These are phyloP conservation scores for Macrophomina tecta DNA, from an alignment of 2,329 filamentous ascomycete species.

Conservation along the genomic window DNA sequence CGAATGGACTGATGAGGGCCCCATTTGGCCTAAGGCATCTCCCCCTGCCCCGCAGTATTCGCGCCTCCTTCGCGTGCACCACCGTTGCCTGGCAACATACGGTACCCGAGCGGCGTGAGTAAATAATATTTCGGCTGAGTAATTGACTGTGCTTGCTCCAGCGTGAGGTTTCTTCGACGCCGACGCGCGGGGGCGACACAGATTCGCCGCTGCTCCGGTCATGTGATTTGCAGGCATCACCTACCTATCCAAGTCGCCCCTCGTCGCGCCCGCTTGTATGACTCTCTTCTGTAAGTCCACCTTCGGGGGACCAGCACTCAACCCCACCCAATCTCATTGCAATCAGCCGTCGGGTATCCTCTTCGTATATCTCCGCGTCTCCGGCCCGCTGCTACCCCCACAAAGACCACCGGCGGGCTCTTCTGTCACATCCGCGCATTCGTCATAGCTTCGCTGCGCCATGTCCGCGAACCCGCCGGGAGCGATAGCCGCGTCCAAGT, in stretches of 20 bases:
- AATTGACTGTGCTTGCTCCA: not conserved
- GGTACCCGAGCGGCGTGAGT: not conserved
- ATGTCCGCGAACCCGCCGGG: slow-evolving; percentile 55
- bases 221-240: slow-evolving; percentile 2
- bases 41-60: not conserved
- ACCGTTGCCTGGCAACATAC: not conserved
- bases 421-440: slow-evolving; percentile 6
- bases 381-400: slow-evolving; percentile 9
- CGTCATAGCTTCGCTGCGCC: slow-evolving; percentile 27
- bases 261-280: slow-evolving; percentile 16
- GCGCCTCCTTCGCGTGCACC: not conserved
- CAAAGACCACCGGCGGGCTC: slow-evolving; percentile 6
- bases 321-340: not conserved
- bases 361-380: not conserved
- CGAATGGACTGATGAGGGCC: slow-evolving; percentile 4
- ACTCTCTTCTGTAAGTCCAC: slow-evolving; percentile 27
- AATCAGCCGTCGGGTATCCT: not conserved
- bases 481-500: slow-evolving; percentile 50
- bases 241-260: not conserved
- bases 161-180: slow-evolving; percentile 6
- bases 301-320: slow-evolving; percentile 26
- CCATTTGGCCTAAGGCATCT: not conserved
- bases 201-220: not conserved
- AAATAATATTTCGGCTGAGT: not conserved
- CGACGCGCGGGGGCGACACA: not conserved